Conservation (phyloP, 2,329 filamentous ascomycete genomes). For the Fusarium domesticum region DNA sequence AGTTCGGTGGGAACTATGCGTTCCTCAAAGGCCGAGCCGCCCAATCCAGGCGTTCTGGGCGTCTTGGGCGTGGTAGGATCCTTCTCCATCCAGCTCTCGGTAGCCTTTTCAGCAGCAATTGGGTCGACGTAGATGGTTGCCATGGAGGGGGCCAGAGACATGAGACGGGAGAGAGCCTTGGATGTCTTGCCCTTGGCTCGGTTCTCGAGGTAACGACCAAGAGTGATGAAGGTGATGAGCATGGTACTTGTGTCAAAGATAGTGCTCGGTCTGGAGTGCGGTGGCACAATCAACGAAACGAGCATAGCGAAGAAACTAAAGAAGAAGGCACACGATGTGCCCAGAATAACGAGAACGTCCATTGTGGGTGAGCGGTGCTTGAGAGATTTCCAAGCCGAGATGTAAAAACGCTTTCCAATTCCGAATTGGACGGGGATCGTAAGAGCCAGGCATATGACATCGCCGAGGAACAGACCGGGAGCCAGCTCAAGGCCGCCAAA, state of each 20-base stretch:
- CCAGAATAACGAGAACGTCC: conserved; percentile 93
- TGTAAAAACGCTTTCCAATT: conserved; percentile 90
- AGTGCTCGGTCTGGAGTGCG: conserved; percentile 78
- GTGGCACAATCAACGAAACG: conserved; percentile 70
- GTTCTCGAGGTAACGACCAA: conserved; percentile 91
- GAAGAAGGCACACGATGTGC: conserved; percentile 93
- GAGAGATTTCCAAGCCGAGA: conserved; percentile 88
- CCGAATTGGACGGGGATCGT: conserved; percentile 96
- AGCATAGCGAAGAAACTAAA: conserved; percentile 88
- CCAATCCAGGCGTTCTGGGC: conserved; percentile 28
- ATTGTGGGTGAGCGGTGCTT: conserved; percentile 92
- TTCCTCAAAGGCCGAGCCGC: conserved; percentile 70
- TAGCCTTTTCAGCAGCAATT: conserved; percentile 86
- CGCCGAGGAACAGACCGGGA: conserved; percentile 81
- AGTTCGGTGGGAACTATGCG: conserved; percentile 89
- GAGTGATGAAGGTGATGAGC: conserved; percentile 92
- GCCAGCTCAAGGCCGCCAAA: conserved; percentile 67
- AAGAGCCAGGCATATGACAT: conserved; percentile 76
- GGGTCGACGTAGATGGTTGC: conserved; percentile 94
- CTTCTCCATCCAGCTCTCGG: conserved; percentile 65
- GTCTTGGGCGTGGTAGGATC: conserved; percentile 29
- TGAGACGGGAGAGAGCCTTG: conserved; percentile 85
- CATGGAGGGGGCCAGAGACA: conserved; percentile 96
- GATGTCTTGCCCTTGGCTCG: conserved; percentile 94
- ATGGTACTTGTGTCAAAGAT: conserved; percentile 98